These are phyloP conservation scores for Adenanthera pavonina DNA, from an alignment of 306 rosid species.

Conservation along the genomic window DNA sequence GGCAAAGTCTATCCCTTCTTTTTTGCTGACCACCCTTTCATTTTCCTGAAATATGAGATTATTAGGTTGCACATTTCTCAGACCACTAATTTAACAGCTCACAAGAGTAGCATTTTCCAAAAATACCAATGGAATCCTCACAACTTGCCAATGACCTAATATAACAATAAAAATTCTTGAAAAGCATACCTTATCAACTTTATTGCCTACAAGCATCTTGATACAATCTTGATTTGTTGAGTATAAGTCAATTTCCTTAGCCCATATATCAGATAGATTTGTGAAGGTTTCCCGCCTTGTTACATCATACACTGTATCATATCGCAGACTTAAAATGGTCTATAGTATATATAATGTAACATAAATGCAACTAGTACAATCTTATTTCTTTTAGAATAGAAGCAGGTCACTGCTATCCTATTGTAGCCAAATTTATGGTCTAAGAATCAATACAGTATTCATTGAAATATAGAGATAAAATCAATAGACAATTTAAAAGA, in stretches of 20 bases:
- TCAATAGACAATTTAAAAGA: background rate
- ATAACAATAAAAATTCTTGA: slow-evolving; percentile 15
- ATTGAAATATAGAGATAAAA: background rate
- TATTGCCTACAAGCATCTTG: slow-evolving; percentile 88
- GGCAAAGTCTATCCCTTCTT: slow-evolving; percentile 74
- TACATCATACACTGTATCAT: slow-evolving; percentile 71
- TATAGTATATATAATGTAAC: slow-evolving; percentile 12
- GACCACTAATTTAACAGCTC: slow-evolving; percentile 18
- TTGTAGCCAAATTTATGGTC: slow-evolving; percentile 19
- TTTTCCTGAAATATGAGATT: slow-evolving; percentile 59
- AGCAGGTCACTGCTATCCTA: slow-evolving; percentile 8
- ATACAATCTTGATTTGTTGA: slow-evolving; percentile 82
- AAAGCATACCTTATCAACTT: slow-evolving; percentile 68
- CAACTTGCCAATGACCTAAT: background rate
- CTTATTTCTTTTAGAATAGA: slow-evolving; percentile 1
- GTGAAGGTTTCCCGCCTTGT: slow-evolving; percentile 74
- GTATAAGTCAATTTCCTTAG: slow-evolving; percentile 77
- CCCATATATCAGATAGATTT: slow-evolving; percentile 86
- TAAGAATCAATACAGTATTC: background rate
- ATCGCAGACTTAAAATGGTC: slow-evolving; percentile 30
- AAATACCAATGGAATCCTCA: slow-evolving; percentile 5
- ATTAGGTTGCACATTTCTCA: background rate
- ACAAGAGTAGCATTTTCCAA: background rate
- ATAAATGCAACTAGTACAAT: slow-evolving; percentile 11
- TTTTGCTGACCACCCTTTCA: slow-evolving; percentile 76